Evolutionary conservation across 1,139 yeast species (phyloP), one percentile per base, ranked within the genome.

Genomic region (Waltiozyma sp.): DNA sequence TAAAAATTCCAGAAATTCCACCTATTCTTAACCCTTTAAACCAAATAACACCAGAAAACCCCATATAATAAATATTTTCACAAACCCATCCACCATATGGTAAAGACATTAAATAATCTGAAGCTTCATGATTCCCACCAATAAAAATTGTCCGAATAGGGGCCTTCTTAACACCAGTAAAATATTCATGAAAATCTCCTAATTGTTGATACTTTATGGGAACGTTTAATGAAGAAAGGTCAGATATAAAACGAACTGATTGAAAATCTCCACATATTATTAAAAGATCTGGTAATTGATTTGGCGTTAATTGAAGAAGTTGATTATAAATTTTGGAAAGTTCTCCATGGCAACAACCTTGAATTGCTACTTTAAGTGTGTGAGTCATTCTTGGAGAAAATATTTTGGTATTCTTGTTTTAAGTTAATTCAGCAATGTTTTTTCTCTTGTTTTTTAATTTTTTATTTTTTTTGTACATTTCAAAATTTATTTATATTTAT

Each of bases 71-170:
- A n/a, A 91, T 87, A 51, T 83, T 81, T 1, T 87, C 87, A 1
- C 95, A 95, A 1, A 85, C 91, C 88, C 93, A 93, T 0, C 99
- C 99, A 11, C 99, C 99, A 57, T 72, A 75, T 49, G 76, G 77
- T 47, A 89, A 63, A 53, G 85, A 89, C 51, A 75, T 71, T 50
- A 91, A 57, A 59, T 84, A 86, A 47, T 80, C 75, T 45, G 93
- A 83, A 9, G 93, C 79, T 58, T 91, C 99, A 56, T 91, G 99
- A 62, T 91, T 91, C 0, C 99, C 99, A 3, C 98, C 98, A 39
- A 93, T 76, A 52, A 91, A 82, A 0, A 91, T 53, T 0, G 98
- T 91, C 38, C 78, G 62, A 2, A 82, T 70, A 0, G 96, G 95
- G 0, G 96, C 96, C 28, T 45, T 60, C 41, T 63, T 65, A 15